These are phyloP conservation scores for Fomitopsis palustris DNA, from an alignment of 1,284 basidiomycete genomes.

Conservation along the genomic window DNA sequence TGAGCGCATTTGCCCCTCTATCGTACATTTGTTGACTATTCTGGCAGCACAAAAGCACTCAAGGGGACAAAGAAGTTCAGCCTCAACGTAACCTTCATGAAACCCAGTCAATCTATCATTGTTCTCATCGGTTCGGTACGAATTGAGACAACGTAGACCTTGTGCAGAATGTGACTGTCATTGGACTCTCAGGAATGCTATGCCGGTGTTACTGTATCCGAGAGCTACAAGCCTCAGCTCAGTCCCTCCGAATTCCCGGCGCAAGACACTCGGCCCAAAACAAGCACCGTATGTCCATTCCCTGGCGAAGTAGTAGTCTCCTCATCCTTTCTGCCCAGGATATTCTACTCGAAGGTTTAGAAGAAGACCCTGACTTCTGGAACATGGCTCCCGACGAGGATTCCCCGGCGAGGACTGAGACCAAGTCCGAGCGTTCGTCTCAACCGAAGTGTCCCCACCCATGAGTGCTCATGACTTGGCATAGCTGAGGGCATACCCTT, in stretches of 20 bases:
- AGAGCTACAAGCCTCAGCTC: slow-evolving; percentile 55
- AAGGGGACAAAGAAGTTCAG: slow-evolving; percentile 54
- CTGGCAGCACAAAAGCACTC: slow-evolving; percentile 59
- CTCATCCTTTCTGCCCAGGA: slow-evolving; percentile 38
- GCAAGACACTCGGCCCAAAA: slow-evolving; percentile 65
- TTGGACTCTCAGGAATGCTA: slow-evolving; percentile 51
- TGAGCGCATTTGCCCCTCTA: slow-evolving; percentile 30
- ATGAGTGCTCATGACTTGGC: neutral
- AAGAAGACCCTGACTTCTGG: slow-evolving; percentile 67
- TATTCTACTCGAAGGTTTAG: slow-evolving; percentile 57
- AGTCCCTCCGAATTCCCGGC: slow-evolving; percentile 57
- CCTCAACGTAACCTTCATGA: slow-evolving; percentile 53
- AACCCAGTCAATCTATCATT: slow-evolving; percentile 69
- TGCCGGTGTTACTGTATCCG: slow-evolving; percentile 55
- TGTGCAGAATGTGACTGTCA: neutral
- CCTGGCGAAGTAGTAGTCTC: neutral
- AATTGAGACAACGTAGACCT: slow-evolving; percentile 4
- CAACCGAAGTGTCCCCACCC: neutral
- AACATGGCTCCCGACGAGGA: slow-evolving; percentile 44
- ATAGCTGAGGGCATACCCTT: neutral
- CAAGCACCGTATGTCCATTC: slow-evolving; percentile 40
- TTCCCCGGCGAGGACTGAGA: slow-evolving; percentile 26
- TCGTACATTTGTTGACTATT: slow-evolving; percentile 8
- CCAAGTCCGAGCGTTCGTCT: neutral
- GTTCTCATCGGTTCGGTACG: slow-evolving; percentile 64